Percentiles rank a stretch among this genome's conserved stretches.
Conservation (phyloP, 371 early-diverging fungal genomes). For the Mucor piriformis region DNA sequence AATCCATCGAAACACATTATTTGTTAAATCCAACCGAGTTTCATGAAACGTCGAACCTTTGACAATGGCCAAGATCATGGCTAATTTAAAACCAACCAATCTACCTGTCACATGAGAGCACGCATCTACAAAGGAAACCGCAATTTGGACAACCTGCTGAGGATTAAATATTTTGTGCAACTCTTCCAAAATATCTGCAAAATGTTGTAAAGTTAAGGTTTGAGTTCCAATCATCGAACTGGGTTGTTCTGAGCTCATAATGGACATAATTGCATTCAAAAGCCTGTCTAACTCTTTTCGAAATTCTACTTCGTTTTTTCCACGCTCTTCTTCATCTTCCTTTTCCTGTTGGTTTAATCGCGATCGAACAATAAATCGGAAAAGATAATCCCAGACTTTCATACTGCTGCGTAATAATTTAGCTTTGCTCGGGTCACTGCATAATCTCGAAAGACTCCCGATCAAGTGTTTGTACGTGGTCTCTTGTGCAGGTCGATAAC, state of each 20-base stretch:
- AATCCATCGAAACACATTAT: constrained; percentile 63
- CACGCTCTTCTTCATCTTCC: constrained; percentile 37
- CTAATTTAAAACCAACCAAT: constrained; percentile 58
- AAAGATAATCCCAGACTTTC: constrained; percentile 71
- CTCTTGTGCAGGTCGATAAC: constrained; percentile 15
- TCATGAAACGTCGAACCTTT: constrained; percentile 65
- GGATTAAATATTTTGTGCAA: constrained; percentile 52
- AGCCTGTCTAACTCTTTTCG: constrained; percentile 42
- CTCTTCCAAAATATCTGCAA: constrained; percentile 61
- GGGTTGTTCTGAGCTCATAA: constrained; percentile 60
- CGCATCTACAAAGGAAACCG: constrained; percentile 57
- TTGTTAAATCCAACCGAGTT: constrained; percentile 49
- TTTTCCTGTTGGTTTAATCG: constrained; percentile 41
- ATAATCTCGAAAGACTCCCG: constrained; percentile 48
- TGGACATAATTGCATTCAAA: constrained; percentile 41
- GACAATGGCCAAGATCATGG: constrained; percentile 61
- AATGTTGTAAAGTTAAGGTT: constrained; percentile 68
- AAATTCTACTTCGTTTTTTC: constrained; percentile 39
- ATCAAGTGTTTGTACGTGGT: constrained; percentile 45
- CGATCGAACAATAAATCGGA: constrained; percentile 62
- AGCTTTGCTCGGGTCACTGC: constrained; percentile 49
- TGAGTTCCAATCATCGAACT: constrained; percentile 68
- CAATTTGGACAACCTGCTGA: constrained; percentile 52
- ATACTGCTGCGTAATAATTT: constrained; percentile 64
- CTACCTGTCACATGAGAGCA: constrained; percentile 56